Conservation (phyloP, 2,329 filamentous ascomycete species). For the Pseudogymnoascus sp. region DNA sequence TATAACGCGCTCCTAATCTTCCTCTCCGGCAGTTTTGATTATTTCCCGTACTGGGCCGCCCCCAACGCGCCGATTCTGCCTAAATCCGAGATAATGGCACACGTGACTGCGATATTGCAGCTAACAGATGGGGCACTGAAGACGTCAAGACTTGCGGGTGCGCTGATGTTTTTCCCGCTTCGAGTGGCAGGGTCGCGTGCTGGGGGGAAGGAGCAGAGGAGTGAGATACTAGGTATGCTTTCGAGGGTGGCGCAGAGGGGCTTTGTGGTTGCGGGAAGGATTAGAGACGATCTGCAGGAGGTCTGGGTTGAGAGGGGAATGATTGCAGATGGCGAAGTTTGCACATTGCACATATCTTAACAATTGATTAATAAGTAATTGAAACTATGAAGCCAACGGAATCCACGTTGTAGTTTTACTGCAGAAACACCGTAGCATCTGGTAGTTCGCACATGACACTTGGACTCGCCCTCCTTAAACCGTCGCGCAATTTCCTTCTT, state of each 20-base stretch:
- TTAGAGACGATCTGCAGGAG: slow-evolving; percentile 13
- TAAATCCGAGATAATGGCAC: slow-evolving; percentile 7
- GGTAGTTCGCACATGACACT: neutral
- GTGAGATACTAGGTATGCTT: slow-evolving; percentile 13
- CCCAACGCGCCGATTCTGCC: slow-evolving; percentile 9
- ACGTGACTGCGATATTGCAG: slow-evolving; percentile 15
- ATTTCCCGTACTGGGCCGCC: slow-evolving; percentile 12
- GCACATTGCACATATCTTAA: neutral
- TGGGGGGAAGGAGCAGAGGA: slow-evolving; percentile 6
- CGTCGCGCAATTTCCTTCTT: neutral
- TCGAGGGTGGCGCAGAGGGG: slow-evolving; percentile 14
- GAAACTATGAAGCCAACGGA: neutral
- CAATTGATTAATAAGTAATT: neutral
- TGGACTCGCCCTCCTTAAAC: neutral
- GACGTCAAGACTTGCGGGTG: slow-evolving; percentile 14
- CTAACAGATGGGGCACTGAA: slow-evolving; percentile 10
- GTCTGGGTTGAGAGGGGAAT: slow-evolving; percentile 12
- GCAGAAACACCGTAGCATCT: no score
- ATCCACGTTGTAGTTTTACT: neutral
- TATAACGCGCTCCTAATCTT: slow-evolving; percentile 19
- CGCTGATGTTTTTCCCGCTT: slow-evolving; percentile 19
- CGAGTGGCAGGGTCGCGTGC: slow-evolving; percentile 19
- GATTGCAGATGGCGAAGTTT: neutral
- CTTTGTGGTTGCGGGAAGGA: slow-evolving; percentile 20
- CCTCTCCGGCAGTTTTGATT: slow-evolving; percentile 20